Evolutionary conservation across 495 filamentous ascomycete species (phyloP).

Genomic region (Xylaria telfairii): DNA sequence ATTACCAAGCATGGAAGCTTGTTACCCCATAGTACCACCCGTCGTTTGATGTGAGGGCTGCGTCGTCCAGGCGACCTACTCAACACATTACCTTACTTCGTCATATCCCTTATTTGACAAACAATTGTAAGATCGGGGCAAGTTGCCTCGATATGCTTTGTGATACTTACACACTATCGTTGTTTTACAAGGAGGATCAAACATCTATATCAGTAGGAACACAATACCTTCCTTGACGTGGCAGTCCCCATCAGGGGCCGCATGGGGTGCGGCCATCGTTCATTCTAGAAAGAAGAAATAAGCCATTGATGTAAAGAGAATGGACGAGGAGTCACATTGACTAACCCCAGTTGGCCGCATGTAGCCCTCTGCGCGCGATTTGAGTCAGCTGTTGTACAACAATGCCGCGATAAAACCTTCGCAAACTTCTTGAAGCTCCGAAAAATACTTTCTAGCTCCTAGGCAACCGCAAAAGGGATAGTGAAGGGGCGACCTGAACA

Average conservation of each 20-base stretch:
- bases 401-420: slow-evolving; percentile 28
- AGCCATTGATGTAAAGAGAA: slow-evolving; percentile 20
- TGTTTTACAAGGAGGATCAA: slow-evolving; percentile 34
- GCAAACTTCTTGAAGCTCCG: slow-evolving; percentile 1
- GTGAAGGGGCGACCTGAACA: background rate
- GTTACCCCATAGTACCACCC: slow-evolving; percentile 27
- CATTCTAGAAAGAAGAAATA: slow-evolving; percentile 27
- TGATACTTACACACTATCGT: slow-evolving; percentile 38
- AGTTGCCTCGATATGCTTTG: slow-evolving; percentile 36
- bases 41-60: slow-evolving; percentile 16
- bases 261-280: slow-evolving; percentile 30
- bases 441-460: background rate
- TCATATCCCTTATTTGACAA: slow-evolving; percentile 24
- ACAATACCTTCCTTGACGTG: slow-evolving; percentile 30
- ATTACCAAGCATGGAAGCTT: slow-evolving; percentile 34
- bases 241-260: slow-evolving; percentile 35
- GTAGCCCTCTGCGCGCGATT: slow-evolving; percentile 24
- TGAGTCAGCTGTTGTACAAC: slow-evolving; percentile 39
- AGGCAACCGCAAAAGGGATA: background rate
- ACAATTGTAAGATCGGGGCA: slow-evolving; percentile 20
- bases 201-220: slow-evolving; percentile 32
- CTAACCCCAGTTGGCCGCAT: slow-evolving; percentile 15
- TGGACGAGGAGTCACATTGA: slow-evolving; percentile 11
- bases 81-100: slow-evolving; percentile 29
- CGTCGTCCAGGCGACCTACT: slow-evolving; percentile 29